Conservation (phyloP, 352 stramenopile species). For the Poterioochromonas sp. region DNA sequence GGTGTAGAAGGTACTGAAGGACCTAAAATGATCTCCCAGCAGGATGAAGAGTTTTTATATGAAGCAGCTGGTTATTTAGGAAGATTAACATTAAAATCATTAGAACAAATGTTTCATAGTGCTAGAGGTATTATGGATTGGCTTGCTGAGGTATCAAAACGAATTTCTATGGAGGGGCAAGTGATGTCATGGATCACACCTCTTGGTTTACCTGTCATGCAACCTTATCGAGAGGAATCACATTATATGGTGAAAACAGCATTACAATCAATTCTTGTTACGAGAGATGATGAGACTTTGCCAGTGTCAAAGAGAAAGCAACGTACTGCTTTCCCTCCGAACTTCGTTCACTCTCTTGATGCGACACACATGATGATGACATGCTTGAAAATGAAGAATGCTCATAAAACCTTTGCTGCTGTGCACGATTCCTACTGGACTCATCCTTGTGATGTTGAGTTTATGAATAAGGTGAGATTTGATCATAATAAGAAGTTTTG, state of each 20-base stretch:
- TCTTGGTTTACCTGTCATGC: constrained; percentile 92
- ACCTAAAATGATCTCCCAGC: constrained; percentile 49
- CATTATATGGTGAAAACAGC: constrained; percentile 77
- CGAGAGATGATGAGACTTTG: constrained; percentile 57
- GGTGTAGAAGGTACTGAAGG: constrained; percentile 51
- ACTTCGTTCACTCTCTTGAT: constrained; percentile 98
- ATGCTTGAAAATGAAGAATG: constrained; percentile 81
- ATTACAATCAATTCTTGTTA: constrained; percentile 55
- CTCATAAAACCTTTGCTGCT: constrained; percentile 82
- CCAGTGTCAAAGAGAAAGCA: constrained; percentile 68
- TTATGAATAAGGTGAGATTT: constrained; percentile 77
- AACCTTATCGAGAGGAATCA: constrained; percentile 87
- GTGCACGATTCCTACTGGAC: constrained; percentile 99
- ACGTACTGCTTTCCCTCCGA: constrained; percentile 92
- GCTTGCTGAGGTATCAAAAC: constrained; percentile 60
- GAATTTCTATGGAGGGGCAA: constrained; percentile 65
- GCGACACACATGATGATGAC: constrained; percentile 99
- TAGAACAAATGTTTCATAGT: constrained; percentile 90
- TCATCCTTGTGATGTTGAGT: constrained; percentile 85
- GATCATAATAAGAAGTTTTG: constrained; percentile 43
- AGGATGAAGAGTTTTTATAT: constrained; percentile 74
- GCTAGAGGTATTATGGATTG: constrained; percentile 87
- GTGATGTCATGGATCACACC: constrained; percentile 96
- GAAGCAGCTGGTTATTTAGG: constrained; percentile 78
- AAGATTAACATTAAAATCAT: constrained; percentile 85